Percentiles rank a stretch among this genome's conserved stretches.
These are phyloP conservation scores for Ogataea pignaliae DNA, from an alignment of 805 yeast species.

Conservation along the genomic window DNA sequence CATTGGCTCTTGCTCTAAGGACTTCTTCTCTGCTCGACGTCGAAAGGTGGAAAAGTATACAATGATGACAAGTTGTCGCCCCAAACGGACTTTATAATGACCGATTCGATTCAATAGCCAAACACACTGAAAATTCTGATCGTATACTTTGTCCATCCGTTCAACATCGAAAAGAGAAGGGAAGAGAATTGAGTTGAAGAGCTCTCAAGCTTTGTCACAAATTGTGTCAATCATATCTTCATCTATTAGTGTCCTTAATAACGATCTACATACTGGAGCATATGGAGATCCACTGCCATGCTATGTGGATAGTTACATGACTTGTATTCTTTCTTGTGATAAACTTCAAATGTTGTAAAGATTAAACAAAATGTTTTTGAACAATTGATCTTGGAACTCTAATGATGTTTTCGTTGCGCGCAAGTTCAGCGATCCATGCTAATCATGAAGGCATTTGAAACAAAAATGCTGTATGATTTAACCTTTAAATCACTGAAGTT, in stretches of 20 bases:
- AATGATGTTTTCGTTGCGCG: constrained; percentile 17
- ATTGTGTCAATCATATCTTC: too few species aligned
- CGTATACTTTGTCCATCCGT: background rate
- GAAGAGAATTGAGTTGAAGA: too few species aligned
- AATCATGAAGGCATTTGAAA: constrained; percentile 43
- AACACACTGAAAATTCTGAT: constrained; percentile 68
- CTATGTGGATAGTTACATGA: background rate
- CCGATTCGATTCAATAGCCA: constrained; percentile 63
- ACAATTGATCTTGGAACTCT: constrained; percentile 32
- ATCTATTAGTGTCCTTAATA: too few species aligned
- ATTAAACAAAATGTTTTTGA: constrained; percentile 26
- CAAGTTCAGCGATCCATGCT: constrained; percentile 41
- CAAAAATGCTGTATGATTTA: constrained; percentile 32
- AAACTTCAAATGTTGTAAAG: background rate
- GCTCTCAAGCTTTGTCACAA: too few species aligned
- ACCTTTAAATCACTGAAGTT: constrained; percentile 17
- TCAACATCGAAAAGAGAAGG: too few species aligned
- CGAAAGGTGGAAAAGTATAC: background rate
- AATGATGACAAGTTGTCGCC: constrained; percentile 72
- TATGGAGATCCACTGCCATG: too few species aligned
- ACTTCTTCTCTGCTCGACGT: too few species aligned
- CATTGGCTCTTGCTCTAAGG: too few species aligned
- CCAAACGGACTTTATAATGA: constrained; percentile 64
- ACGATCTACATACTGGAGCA: too few species aligned
- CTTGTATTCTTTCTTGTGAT: background rate